Base-by-base conservation (phyloP, 257 asterid genomes). In the Rubia yunnanensis region DNA sequence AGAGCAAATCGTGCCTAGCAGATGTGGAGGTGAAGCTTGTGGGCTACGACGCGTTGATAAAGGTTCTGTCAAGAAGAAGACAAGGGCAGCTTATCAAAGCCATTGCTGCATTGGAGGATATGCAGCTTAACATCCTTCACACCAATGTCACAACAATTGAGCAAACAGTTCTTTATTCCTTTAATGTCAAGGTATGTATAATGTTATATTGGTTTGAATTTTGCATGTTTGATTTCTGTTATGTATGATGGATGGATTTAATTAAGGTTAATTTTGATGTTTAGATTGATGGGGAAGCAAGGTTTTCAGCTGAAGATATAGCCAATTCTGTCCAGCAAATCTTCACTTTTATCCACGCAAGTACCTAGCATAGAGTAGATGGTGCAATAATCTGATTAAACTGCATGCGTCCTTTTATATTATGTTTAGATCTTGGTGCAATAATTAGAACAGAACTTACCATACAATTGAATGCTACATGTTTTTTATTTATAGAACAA, bases 251-350 rank as follows among this genome's bases (percentile, higher is more conserved):
- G n/a, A n/a, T 50, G 57, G 27, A 1, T 18, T 4, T 18, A 20
- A 50, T 7, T 50, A 20, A 50, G 57, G 57, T 50, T 48, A 6
- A 38, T 31, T 55, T 69, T 61, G 54, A 1, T 70, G 64, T 73
- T 76, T 80, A 92, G 97, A 82, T 89, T 30, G 79, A 74, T 30
- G 91, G 94, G 28, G 97, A 89, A 65, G 78, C 81, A 53, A 83
- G 87, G 71, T 80, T 79, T 74, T 78, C 95, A 34, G 95, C 99
- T 13, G 92, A 92, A 68, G 91, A 89, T 66, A 84, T 92, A 58
- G 99, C 99, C 52, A 89, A 87, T 74, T 83, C 95, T 26, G 84
- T 92, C 49, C 97, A 92, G 75, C 99, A 89, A 71, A 89, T 90
- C 74, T 87, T 92, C 84, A 87, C 77, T 69, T 92, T 87, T 48